A percentile compares a stretch with the other conserved stretches of the same genome.
These are phyloP conservation scores for Trichoderma sp. DNA, from an alignment of 2,329 filamentous ascomycete genomes.

Conservation along the genomic window DNA sequence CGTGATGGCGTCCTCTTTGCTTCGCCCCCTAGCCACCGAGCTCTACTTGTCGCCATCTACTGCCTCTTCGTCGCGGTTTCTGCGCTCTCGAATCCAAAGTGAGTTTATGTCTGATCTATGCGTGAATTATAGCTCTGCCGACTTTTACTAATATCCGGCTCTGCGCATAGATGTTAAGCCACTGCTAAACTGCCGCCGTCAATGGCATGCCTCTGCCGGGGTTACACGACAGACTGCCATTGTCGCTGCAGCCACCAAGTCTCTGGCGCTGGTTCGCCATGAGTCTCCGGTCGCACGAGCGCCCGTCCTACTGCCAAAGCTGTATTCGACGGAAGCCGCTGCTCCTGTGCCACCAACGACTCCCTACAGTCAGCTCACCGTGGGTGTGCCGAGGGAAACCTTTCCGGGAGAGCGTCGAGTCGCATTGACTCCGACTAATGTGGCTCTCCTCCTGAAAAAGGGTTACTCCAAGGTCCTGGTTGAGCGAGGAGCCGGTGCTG, in stretches of 20 bases:
- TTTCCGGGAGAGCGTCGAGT: conserved; percentile 78
- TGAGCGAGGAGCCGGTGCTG: conserved; percentile 74
- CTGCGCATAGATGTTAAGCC: conserved; percentile 23
- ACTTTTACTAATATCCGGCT: neutral
- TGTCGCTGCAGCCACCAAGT: conserved; percentile 30
- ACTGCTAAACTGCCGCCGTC: conserved; percentile 30
- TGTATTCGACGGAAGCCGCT: conserved; percentile 39
- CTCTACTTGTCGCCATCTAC: conserved; percentile 29
- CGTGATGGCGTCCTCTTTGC: conserved; percentile 37
- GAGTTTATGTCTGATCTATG: neutral
- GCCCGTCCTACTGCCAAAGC: conserved; percentile 26
- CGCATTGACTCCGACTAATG: conserved; percentile 81
- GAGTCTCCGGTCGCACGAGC: conserved; percentile 34
- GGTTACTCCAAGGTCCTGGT: conserved; percentile 76
- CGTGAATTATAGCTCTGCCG: neutral
- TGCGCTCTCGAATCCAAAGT: conserved; percentile 29
- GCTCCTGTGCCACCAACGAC: conserved; percentile 43
- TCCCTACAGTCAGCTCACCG: conserved; percentile 69
- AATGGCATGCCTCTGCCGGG: conserved; percentile 41
- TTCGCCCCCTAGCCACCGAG: conserved; percentile 36
- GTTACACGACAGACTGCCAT: conserved; percentile 31
- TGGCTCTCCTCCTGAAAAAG: conserved; percentile 78
- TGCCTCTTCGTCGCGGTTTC: conserved; percentile 28
- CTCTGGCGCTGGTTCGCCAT: conserved; percentile 42
- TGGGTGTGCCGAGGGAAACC: conserved; percentile 79